Evolutionary conservation across 1,284 basidiomycete genomes (phyloP), one percentile per base, ranked within the genome.

Genomic region (Trichosporon inkin): DNA sequence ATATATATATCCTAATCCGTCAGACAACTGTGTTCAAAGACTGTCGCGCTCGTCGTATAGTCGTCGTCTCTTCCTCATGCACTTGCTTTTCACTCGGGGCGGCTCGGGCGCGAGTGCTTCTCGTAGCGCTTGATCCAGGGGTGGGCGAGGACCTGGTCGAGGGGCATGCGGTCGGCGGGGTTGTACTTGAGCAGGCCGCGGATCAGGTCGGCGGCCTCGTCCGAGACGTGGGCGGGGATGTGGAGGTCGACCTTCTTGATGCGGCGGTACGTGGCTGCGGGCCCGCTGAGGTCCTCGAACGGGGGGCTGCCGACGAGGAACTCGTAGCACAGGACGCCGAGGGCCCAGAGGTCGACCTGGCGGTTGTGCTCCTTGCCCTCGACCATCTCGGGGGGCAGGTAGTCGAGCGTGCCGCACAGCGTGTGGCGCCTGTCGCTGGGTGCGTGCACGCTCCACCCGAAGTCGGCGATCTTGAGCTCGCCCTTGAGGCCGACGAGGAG

Each of bases 371-470:
- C 73, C 57, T 75, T 87, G 0, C 88, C 88, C 69, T 97, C 92
- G 13, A 99, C 89, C 96, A 99, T 99, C 81, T 99, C 96, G 13
- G 96, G 96, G 0, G 96, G 94, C 1, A 99, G 84, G 73, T 99
- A 99, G 77, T 99, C 96, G 52, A 97, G 80, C 3, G 96, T 99
- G 3, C 95, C 95, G 70, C 94, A 98, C 4, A 97, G 82, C 0
- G 93, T 97, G 74, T 85, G 88, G 41, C 93, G 81, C 64, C 92
- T 81, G 75, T 92, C 91, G 0, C 91, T 87, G 0, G 95, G 96
- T 0, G 96, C 96, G 75, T 99, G 96, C 2, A 99, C 95, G 71
- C 89, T 92, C 95, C 96, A 99, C 7, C 96, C 96, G 78, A 99
- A 99, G 78, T 99, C 96, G 6, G 87, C 96, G 65, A 99, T 97